Percentiles rank a stretch among this genome's conserved stretches.
Conservation (phyloP, 1,139 yeast genomes). For the Hansenula sp. region DNA sequence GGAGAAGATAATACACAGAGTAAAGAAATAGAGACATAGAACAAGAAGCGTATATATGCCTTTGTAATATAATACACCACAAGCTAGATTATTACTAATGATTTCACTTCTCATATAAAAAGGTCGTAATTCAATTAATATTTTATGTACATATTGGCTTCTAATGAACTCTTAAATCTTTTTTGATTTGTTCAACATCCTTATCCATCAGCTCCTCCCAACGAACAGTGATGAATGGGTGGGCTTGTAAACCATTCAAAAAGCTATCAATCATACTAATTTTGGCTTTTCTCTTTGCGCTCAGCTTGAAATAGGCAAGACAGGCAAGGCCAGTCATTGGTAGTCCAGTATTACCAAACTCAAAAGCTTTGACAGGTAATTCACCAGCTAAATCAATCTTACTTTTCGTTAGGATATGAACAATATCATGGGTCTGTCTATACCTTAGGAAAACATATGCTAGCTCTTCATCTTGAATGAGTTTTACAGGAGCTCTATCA, state of each 20-base stretch:
- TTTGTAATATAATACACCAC: no score
- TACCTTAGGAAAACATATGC: constrained; percentile 91
- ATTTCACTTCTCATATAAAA: background rate
- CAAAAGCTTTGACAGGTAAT: constrained; percentile 87
- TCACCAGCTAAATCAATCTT: constrained; percentile 96
- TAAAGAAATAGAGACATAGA: background rate
- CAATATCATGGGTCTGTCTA: constrained; percentile 95
- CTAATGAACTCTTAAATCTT: constrained; percentile 40
- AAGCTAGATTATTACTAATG: no score
- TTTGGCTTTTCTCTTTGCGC: constrained; percentile 41
- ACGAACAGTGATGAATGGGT: constrained; percentile 80
- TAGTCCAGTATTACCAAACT: constrained; percentile 86
- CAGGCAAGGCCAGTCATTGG: constrained; percentile 94
- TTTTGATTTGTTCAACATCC: constrained; percentile 69
- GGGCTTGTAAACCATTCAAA: constrained; percentile 70
- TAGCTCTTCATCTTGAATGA: constrained; percentile 83
- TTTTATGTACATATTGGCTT: background rate
- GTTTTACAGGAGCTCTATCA: constrained; percentile 82
- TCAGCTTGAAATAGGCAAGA: constrained; percentile 78
- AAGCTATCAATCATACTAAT: constrained; percentile 54
- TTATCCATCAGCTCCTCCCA: constrained; percentile 85
- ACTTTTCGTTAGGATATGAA: constrained; percentile 86
- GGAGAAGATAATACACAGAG: background rate
- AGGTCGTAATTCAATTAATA: background rate
- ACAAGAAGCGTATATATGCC: background rate